These are phyloP conservation scores for Tolypocladium guangdongense DNA, from an alignment of 2,329 filamentous ascomycete species.

Conservation along the genomic window DNA sequence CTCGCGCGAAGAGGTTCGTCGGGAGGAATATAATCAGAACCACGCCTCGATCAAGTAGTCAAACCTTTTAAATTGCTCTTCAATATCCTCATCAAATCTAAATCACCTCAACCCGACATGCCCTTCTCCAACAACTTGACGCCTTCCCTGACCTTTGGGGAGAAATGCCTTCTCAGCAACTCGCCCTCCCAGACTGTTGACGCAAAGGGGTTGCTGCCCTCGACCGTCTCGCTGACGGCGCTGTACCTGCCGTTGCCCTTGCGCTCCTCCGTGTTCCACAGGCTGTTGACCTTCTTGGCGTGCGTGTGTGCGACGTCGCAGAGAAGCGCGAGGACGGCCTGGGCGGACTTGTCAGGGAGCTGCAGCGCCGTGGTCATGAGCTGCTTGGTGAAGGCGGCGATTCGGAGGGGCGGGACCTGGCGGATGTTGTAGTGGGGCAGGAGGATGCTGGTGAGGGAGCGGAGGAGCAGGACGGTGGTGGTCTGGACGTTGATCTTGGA, in stretches of 20 bases:
- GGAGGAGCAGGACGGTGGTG: slow-evolving; percentile 82
- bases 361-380: slow-evolving; percentile 75
- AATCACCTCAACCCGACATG: slow-evolving; percentile 24
- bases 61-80: background rate
- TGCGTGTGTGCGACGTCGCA: slow-evolving; percentile 72
- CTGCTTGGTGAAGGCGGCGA: slow-evolving; percentile 92
- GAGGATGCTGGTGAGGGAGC: slow-evolving; percentile 72
- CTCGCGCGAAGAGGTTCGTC: background rate
- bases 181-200: slow-evolving; percentile 92
- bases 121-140: slow-evolving; percentile 59
- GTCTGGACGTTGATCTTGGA: slow-evolving; percentile 87
- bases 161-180: slow-evolving; percentile 73
- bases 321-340: slow-evolving; percentile 69
- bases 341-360: slow-evolving; percentile 77
- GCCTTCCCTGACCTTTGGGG: slow-evolving; percentile 72
- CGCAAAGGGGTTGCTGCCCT: slow-evolving; percentile 83
- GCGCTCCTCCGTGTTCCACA: slow-evolving; percentile 93
- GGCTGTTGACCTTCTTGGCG: slow-evolving; percentile 65
- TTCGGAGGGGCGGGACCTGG: slow-evolving; percentile 65
- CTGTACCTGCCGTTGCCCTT: slow-evolving; percentile 84
- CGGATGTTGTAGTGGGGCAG: slow-evolving; percentile 64
- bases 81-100: background rate
- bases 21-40: background rate
- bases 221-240: slow-evolving; percentile 59
- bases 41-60: background rate